phyloP scores from a whole-genome alignment of 179 eudicot genomes.

The Beta lomatogona region DNA sequence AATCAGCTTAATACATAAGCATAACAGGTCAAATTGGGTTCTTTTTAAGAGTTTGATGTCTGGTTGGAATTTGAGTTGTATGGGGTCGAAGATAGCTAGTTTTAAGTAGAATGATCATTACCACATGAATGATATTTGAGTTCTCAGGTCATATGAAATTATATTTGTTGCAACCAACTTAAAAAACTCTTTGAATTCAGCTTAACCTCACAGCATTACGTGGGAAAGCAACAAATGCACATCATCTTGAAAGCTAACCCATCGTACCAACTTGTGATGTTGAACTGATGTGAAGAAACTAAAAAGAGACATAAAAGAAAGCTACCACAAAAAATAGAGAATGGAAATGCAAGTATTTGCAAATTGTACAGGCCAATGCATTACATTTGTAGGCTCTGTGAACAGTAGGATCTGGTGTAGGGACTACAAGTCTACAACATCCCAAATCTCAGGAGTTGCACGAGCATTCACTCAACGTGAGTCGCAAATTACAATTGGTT shows the following conservation, averaged over 20 bases:
- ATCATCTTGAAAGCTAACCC: neutral
- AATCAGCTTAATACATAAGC: no score
- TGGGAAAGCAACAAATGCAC: neutral
- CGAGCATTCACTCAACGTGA: neutral
- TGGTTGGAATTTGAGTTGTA: no score
- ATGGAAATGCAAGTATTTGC: neutral
- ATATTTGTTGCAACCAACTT: no score
- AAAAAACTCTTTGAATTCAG: neutral
- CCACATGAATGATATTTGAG: no score
- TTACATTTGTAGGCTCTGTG: neutral
- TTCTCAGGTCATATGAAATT: no score
- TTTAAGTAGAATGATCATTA: no score
- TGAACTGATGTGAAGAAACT: neutral
- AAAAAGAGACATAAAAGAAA: neutral
- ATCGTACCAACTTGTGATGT: neutral
- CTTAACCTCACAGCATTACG: neutral
- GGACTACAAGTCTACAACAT: neutral
- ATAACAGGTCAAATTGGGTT: no score
- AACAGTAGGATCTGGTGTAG: neutral
- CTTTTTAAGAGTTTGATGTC: no score
- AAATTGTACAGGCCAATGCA: conserved; percentile 11
- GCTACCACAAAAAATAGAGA: neutral
- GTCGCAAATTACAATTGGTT: neutral
- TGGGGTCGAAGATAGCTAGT: no score
- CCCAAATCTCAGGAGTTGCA: neutral